Conservation (phyloP, 805 yeast species). For the Ogataea pilisensis region DNA sequence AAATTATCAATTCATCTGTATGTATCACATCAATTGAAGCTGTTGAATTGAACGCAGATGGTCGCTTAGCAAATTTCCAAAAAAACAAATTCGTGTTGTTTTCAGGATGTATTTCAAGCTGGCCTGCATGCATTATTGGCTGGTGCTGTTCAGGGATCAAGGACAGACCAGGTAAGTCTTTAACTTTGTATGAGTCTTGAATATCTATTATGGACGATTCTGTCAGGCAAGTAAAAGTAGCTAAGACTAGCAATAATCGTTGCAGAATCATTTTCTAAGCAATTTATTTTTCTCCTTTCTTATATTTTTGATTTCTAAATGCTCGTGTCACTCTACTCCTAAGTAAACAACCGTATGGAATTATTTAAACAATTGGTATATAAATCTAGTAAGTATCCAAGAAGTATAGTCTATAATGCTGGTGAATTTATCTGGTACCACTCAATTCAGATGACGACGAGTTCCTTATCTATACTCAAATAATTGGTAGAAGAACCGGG, state of each 20-base stretch:
- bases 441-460: no score
- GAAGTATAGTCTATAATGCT: no score
- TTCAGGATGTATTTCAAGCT: conserved; percentile 51
- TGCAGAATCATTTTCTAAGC: background rate
- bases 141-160: conserved; percentile 22
- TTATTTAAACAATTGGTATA: no score
- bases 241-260: background rate
- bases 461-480: no score
- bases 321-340: no score
- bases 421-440: no score
- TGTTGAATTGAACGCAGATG: background rate
- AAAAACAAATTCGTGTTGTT: conserved; percentile 64
- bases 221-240: background rate
- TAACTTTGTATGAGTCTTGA: conserved; percentile 15
- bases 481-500: no score
- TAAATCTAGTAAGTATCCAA: no score
- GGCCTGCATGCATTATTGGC: conserved; percentile 64
- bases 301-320: no score
- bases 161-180: conserved; percentile 26
- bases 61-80: conserved; percentile 57
- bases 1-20: conserved; percentile 52
- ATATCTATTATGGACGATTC: background rate
- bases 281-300: no score
- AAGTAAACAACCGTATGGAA: no score
- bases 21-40: background rate